phyloP scores from a whole-genome alignment of 2,329 filamentous ascomycete genomes.

The Claviceps sorghi region DNA sequence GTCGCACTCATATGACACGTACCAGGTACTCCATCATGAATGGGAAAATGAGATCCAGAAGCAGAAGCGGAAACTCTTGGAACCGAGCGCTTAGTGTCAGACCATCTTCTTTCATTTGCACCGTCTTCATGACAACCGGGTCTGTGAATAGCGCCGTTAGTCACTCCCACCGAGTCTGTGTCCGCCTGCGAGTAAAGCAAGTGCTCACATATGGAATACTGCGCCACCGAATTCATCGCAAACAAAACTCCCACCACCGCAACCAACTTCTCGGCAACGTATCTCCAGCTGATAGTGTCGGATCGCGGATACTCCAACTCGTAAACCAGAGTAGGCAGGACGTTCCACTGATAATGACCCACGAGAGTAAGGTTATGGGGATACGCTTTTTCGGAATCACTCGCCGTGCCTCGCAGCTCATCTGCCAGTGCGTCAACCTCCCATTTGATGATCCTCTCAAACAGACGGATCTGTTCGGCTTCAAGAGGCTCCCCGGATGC shows the following conservation, averaged over 20 bases:
- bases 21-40: slow-evolving; percentile 64
- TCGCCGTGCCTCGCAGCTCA: slow-evolving; percentile 50
- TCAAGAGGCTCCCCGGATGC: slow-evolving; percentile 46
- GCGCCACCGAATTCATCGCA: slow-evolving; percentile 66
- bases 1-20: slow-evolving; percentile 4
- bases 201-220: slow-evolving; percentile 50
- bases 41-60: slow-evolving; percentile 63
- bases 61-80: slow-evolving; percentile 55
- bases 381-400: slow-evolving; percentile 36
- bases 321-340: slow-evolving; percentile 63
- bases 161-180: background rate
- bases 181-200: background rate
- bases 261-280: slow-evolving; percentile 56
- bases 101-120: slow-evolving; percentile 52
- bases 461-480: slow-evolving; percentile 45
- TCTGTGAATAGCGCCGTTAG: slow-evolving; percentile 20
- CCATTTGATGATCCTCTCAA: slow-evolving; percentile 49
- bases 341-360: slow-evolving; percentile 59
- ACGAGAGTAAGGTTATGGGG: slow-evolving; percentile 51
- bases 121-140: slow-evolving; percentile 53
- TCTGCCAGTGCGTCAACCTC: slow-evolving; percentile 51
- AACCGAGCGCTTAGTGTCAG: slow-evolving; percentile 47
- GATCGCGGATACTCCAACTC: slow-evolving; percentile 62
- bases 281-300: slow-evolving; percentile 56
- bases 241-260: slow-evolving; percentile 60